These are phyloP conservation scores for Otatea glauca DNA, from an alignment of 176 grass and related monocot genomes.

Conservation along the genomic window DNA sequence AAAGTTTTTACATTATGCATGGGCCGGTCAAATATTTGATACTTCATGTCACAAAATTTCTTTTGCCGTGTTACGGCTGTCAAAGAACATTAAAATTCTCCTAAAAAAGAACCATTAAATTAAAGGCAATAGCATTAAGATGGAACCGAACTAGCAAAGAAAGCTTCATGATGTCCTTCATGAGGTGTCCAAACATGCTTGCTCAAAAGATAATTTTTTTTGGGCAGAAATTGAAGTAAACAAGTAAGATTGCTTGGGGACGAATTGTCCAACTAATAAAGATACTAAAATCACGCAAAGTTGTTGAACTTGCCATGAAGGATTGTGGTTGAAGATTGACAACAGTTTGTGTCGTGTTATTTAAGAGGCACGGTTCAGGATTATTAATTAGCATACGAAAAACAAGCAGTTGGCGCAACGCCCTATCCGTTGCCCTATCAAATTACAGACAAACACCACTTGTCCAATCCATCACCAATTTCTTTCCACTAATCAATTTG, in stretches of 20 bases:
- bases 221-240: constrained; percentile 4
- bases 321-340: neutral
- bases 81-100: neutral
- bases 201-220: neutral
- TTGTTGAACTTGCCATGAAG: neutral
- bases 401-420: neutral
- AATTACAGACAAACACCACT: neutral
- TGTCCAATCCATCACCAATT: neutral
- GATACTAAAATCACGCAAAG: constrained; percentile 8
- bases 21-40: neutral
- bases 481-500: constrained; percentile 18
- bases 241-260: constrained; percentile 32
- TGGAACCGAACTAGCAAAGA: neutral
- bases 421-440: neutral
- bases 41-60: constrained; percentile 6
- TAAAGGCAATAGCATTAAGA: neutral
- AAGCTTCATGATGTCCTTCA: neutral
- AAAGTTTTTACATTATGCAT: neutral
- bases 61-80: neutral
- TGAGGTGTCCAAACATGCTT: neutral
- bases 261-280: constrained; percentile 35
- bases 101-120: neutral
- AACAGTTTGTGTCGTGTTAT: neutral
- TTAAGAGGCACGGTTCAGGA: neutral
- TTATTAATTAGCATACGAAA: neutral